These are phyloP conservation scores for Kodamaea jinghongensis DNA, from an alignment of 805 yeast genomes.

Conservation along the genomic window DNA sequence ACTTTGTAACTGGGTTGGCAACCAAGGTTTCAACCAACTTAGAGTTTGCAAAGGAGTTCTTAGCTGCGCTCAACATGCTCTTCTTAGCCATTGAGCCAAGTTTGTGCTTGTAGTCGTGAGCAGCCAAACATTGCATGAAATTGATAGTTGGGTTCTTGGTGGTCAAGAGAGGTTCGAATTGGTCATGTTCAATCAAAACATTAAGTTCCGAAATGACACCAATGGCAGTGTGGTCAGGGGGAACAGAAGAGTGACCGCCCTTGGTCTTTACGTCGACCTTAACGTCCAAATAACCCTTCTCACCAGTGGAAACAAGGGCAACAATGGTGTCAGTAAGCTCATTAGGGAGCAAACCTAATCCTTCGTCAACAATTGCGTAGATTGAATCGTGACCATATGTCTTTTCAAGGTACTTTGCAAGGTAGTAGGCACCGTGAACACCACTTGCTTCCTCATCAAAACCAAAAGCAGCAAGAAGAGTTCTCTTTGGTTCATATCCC, in stretches of 20 bases:
- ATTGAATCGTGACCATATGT: constrained; percentile 61
- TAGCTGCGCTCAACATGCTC: constrained; percentile 35
- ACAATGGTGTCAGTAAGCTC: constrained; percentile 48
- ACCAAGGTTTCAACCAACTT: constrained; percentile 19
- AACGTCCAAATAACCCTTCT: constrained; percentile 47
- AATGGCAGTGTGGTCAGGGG: constrained; percentile 78
- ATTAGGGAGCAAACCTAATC: constrained; percentile 38
- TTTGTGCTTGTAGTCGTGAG: constrained; percentile 32
- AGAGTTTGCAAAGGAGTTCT: constrained; percentile 33
- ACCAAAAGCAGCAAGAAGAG: constrained; percentile 65
- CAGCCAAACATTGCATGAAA: constrained; percentile 62
- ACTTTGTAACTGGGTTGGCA: constrained; percentile 21
- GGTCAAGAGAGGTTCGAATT: constrained; percentile 47
- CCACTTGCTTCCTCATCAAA: constrained; percentile 81
- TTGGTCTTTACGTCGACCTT: constrained; percentile 51
- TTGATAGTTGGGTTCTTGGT: constrained; percentile 58
- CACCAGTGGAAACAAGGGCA: constrained; percentile 51
- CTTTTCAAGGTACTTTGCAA: constrained; percentile 46
- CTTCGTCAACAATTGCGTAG: constrained; percentile 69
- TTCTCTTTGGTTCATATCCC: constrained; percentile 59
- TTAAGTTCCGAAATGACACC: constrained; percentile 67
- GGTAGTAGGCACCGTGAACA: constrained; percentile 52
- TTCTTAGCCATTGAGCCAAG: constrained; percentile 22
- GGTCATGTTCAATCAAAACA: constrained; percentile 53
- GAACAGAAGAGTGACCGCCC: constrained; percentile 82